Evolutionary conservation across 176 grass and related monocot species (phyloP).

Genomic region (Alloteropsis semialata): DNA sequence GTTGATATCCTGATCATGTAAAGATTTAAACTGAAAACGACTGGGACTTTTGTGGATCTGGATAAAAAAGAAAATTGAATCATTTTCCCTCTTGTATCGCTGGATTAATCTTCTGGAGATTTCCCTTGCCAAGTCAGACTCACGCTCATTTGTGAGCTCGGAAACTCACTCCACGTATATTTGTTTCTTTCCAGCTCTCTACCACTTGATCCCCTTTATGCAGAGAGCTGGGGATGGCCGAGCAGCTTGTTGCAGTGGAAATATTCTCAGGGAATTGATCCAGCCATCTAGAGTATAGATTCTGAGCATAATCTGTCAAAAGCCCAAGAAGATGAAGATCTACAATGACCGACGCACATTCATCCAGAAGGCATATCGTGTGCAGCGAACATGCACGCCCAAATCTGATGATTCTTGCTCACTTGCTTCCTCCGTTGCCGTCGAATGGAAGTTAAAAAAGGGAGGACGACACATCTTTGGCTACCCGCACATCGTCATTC

Average conservation of each 20-base stretch:
- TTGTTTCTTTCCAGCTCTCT: neutral
- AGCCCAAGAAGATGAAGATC: constrained; percentile 19
- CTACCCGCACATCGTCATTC: neutral
- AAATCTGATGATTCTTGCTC: constrained; percentile 10
- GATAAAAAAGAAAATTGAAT: neutral
- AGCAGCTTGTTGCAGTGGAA: neutral
- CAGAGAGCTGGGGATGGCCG: neutral
- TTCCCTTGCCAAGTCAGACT: neutral
- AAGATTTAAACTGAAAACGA: neutral
- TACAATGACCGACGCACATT: constrained; percentile 15
- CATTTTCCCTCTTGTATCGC: neutral
- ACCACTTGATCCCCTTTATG: no score
- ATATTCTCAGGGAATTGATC: neutral
- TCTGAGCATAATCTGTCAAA: neutral
- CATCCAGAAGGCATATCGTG: constrained; percentile 28
- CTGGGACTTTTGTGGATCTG: neutral
- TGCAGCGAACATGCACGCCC: neutral
- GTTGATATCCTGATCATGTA: no score
- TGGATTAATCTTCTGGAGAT: neutral
- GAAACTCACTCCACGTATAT: neutral
- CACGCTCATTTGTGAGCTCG: neutral
- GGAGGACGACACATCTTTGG: neutral
- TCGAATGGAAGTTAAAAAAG: neutral
- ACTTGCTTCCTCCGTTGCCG: neutral
- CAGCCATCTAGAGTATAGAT: constrained; percentile 20